Evolutionary conservation across 2,329 filamentous ascomycete genomes (phyloP).

Genomic region (Harringtonia aguacate): DNA sequence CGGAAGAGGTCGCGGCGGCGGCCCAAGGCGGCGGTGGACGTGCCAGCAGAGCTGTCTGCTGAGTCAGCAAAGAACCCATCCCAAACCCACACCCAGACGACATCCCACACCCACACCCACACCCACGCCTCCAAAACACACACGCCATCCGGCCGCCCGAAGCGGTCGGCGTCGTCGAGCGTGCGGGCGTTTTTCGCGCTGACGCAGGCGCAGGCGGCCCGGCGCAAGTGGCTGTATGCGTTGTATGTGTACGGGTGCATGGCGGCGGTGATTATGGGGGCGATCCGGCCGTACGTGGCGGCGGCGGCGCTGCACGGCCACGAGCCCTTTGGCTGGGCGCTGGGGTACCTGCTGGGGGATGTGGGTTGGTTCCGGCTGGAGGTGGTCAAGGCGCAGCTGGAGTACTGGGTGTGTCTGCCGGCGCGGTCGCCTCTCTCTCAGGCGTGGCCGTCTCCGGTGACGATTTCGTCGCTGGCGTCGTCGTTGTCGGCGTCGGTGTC

Average conservation of each 20-base stretch:
- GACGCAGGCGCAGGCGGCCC: constrained; percentile 64
- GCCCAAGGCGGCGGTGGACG: too few species aligned
- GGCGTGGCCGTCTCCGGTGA: too few species aligned
- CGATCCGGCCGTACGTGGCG: constrained; percentile 60
- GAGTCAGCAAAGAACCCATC: too few species aligned
- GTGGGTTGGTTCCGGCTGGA: constrained; percentile 60
- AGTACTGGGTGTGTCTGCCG: constrained; percentile 67
- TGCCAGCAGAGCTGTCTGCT: too few species aligned
- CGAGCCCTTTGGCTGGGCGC: constrained; percentile 86
- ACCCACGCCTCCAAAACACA: too few species aligned
- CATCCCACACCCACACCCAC: too few species aligned
- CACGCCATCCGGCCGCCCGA: constrained; percentile 55
- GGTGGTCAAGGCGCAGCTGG: constrained; percentile 56
- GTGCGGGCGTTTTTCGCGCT: constrained; percentile 68
- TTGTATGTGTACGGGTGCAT: constrained; percentile 64
- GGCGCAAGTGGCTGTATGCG: constrained; percentile 78
- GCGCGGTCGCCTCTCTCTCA: constrained; percentile 14
- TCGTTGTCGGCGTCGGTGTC: constrained; percentile 17
- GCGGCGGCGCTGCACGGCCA: constrained; percentile 54
- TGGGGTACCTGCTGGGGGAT: constrained; percentile 82
- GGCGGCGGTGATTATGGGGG: constrained; percentile 53
- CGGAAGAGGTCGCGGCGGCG: too few species aligned
- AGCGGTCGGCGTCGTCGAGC: constrained; percentile 52
- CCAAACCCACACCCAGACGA: too few species aligned
- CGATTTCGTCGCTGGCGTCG: constrained; percentile 2